These are phyloP conservation scores for Phytopythium boreale DNA, from an alignment of 352 stramenopile species.

Conservation along the genomic window DNA sequence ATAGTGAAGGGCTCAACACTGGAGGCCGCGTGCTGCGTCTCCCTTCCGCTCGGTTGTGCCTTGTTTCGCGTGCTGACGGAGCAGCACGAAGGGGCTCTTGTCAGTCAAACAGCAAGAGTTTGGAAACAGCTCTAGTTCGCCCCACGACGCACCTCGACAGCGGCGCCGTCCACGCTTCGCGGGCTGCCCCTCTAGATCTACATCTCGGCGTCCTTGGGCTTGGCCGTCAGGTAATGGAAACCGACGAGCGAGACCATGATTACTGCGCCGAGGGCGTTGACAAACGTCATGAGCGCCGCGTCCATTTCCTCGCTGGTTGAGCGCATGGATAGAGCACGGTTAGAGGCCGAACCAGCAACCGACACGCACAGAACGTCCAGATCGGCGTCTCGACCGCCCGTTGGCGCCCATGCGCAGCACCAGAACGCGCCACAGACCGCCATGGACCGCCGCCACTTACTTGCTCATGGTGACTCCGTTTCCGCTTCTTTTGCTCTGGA, in stretches of 20 bases:
- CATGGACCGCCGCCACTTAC: slow-evolving; percentile 22
- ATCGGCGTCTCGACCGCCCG: background rate
- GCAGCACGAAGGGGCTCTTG: too few species aligned
- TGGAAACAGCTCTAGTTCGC: too few species aligned
- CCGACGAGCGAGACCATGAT: slow-evolving; percentile 88
- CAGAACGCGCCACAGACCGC: background rate
- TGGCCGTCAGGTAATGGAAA: slow-evolving; percentile 87
- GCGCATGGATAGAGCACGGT: background rate
- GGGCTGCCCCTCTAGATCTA: slow-evolving; percentile 22
- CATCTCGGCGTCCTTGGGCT: slow-evolving; percentile 75
- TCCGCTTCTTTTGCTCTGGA: slow-evolving; percentile 8
- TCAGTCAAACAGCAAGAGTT: too few species aligned
- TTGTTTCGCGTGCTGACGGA: too few species aligned
- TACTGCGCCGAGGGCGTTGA: slow-evolving; percentile 82
- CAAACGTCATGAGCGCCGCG: slow-evolving; percentile 82
- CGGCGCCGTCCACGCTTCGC: background rate
- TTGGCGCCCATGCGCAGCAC: background rate
- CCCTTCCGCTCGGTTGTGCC: too few species aligned
- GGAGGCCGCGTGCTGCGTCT: too few species aligned
- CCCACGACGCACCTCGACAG: background rate
- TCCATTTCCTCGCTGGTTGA: slow-evolving; percentile 81
- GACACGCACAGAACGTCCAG: background rate
- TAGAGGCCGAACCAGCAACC: background rate
- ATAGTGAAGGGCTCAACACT: too few species aligned
- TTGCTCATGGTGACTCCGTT: slow-evolving; percentile 34